Conservation (phyloP, 23 red algal species). For the Gracilaria gracilis region DNA sequence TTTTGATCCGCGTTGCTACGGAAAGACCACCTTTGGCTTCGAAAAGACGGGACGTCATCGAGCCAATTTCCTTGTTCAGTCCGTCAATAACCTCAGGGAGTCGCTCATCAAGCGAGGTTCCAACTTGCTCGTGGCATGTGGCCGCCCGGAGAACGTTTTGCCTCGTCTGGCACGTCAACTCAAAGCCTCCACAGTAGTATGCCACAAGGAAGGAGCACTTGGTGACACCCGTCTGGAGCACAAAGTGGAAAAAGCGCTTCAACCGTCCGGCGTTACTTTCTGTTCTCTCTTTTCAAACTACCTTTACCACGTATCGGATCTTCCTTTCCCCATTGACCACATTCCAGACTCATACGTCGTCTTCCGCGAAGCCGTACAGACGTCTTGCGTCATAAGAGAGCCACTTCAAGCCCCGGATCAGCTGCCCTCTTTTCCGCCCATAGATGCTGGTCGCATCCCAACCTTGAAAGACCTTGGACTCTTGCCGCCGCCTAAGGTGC, state of each 20-base stretch:
- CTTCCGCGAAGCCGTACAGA: slow-evolving; percentile 82
- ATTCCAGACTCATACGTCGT: slow-evolving; percentile 91
- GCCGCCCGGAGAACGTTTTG: slow-evolving; percentile 85
- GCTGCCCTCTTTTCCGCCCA: slow-evolving; percentile 52
- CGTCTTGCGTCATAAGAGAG: slow-evolving; percentile 54
- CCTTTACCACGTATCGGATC: slow-evolving; percentile 80
- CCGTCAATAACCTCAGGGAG: slow-evolving; percentile 71
- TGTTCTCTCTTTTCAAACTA: slow-evolving; percentile 87
- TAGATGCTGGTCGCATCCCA: slow-evolving; percentile 83
- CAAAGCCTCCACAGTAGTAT: slow-evolving; percentile 67
- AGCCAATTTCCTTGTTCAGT: slow-evolving; percentile 90
- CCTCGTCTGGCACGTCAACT: slow-evolving; percentile 68
- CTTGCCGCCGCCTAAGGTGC: slow-evolving; percentile 2
- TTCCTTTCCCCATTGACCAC: slow-evolving; percentile 78
- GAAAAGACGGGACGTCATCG: slow-evolving; percentile 91
- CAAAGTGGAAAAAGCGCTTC: slow-evolving; percentile 47
- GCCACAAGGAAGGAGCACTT: slow-evolving; percentile 86
- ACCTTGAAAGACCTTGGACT: slow-evolving; percentile 86
- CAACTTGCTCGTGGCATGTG: slow-evolving; percentile 84
- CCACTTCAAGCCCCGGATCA: slow-evolving; percentile 64
- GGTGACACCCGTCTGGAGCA: slow-evolving; percentile 77
- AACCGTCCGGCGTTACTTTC: slow-evolving; percentile 67
- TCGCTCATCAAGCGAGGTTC: slow-evolving; percentile 70
- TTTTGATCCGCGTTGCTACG: slow-evolving; percentile 94
- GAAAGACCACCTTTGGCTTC: slow-evolving; percentile 93